These are phyloP conservation scores for Amanita rimosa DNA, from an alignment of 768 basidiomycete species.

Conservation along the genomic window DNA sequence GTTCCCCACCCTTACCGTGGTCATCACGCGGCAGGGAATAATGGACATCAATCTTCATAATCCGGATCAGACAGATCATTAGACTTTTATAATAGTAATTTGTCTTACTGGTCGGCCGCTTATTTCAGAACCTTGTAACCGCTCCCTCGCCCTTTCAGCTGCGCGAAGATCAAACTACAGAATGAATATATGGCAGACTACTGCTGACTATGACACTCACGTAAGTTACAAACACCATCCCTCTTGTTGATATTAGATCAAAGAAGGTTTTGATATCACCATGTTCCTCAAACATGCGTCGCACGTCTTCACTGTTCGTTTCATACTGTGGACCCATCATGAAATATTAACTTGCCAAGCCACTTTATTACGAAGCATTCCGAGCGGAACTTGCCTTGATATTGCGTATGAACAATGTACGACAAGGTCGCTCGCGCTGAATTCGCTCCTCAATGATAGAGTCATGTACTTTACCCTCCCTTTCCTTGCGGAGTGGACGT, in stretches of 20 bases:
- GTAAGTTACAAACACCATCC: slow-evolving; percentile 99
- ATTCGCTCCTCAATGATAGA: slow-evolving; percentile 91
- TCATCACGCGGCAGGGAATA: slow-evolving; percentile 92
- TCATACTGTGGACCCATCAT: slow-evolving; percentile 51
- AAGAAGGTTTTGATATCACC: slow-evolving; percentile 98
- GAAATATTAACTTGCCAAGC: neutral
- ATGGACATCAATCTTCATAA: slow-evolving; percentile 88
- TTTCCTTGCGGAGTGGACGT: slow-evolving; percentile 56
- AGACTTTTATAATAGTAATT: neutral
- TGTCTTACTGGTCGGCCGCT: slow-evolving; percentile 79
- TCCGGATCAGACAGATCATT: slow-evolving; percentile 12
- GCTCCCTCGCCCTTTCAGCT: slow-evolving; percentile 85
- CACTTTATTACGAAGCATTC: slow-evolving; percentile 8
- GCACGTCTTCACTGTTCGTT: slow-evolving; percentile 78
- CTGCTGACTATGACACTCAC: slow-evolving; percentile 44
- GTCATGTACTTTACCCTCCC: slow-evolving; percentile 84
- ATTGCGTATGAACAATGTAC: slow-evolving; percentile 95
- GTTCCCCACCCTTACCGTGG: slow-evolving; percentile 48
- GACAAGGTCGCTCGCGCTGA: slow-evolving; percentile 87
- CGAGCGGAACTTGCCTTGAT: slow-evolving; percentile 71
- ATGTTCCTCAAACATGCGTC: slow-evolving; percentile 79
- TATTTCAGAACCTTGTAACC: slow-evolving; percentile 82
- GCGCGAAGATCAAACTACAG: slow-evolving; percentile 86
- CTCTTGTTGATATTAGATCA: slow-evolving; percentile 86
- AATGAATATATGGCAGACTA: slow-evolving; percentile 9